Conservation (phyloP, 2,329 filamentous ascomycete species). For the Paecilomyces niveus region DNA sequence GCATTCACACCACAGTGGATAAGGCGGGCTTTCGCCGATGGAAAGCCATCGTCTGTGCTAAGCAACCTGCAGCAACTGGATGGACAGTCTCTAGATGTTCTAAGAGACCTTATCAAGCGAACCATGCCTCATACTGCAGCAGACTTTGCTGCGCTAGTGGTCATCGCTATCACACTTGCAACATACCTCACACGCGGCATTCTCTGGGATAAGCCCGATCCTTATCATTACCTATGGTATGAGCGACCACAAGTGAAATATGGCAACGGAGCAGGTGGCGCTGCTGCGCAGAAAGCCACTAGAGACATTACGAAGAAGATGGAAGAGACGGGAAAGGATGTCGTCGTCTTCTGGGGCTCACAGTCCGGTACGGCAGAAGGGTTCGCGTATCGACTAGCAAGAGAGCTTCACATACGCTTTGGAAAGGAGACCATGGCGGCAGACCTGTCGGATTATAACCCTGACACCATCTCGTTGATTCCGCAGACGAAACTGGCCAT, state of each 20-base stretch:
- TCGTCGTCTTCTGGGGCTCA: slow-evolving; percentile 88
- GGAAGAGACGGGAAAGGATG: slow-evolving; percentile 51
- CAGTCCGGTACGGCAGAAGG: slow-evolving; percentile 94
- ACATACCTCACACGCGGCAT: slow-evolving; percentile 38
- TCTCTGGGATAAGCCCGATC: slow-evolving; percentile 45
- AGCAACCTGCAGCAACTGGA: neutral
- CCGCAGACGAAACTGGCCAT: slow-evolving; percentile 79
- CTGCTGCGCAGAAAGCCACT: slow-evolving; percentile 23
- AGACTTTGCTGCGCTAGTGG: slow-evolving; percentile 30
- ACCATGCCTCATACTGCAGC: slow-evolving; percentile 1
- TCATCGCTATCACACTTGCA: slow-evolving; percentile 29
- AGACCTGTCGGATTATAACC: slow-evolving; percentile 90
- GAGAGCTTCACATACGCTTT: slow-evolving; percentile 84
- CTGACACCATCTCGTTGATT: slow-evolving; percentile 72
- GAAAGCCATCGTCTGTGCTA: neutral
- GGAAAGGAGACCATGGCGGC: slow-evolving; percentile 92
- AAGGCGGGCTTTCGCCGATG: neutral
- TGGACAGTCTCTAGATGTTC: neutral
- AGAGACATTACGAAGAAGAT: slow-evolving; percentile 42
- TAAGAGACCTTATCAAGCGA: neutral
- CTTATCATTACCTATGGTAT: slow-evolving; percentile 42
- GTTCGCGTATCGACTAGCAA: slow-evolving; percentile 81
- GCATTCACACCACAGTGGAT: neutral
- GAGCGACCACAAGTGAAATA: slow-evolving; percentile 42
- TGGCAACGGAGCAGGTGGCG: slow-evolving; percentile 5